Evolutionary conservation across 306 rosid genomes (phyloP).

Genomic region (Sicyos baderoa): DNA sequence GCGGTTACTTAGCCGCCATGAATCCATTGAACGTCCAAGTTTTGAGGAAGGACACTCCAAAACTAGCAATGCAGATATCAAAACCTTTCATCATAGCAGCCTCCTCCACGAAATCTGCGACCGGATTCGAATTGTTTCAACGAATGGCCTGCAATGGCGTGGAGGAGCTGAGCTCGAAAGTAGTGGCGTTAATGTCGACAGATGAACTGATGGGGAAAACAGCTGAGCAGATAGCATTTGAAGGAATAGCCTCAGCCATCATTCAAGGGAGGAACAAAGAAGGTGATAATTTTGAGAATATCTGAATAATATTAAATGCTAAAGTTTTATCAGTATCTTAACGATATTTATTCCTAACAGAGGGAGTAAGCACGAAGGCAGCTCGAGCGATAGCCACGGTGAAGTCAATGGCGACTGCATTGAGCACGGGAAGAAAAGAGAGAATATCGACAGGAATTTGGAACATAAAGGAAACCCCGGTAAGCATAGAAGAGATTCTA

Average conservation of each 20-base stretch:
- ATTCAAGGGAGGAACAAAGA: conserved; percentile 87
- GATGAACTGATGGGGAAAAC: conserved; percentile 84
- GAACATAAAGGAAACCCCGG: conserved; percentile 57
- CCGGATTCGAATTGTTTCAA: conserved; percentile 74
- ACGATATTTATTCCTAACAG: no score
- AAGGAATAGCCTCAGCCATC: conserved; percentile 84
- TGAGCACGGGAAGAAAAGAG: conserved; percentile 67
- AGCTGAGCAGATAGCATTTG: conserved; percentile 89
- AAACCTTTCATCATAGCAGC: conserved; percentile 51
- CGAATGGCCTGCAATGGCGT: conserved; percentile 54
- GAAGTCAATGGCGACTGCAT: conserved; percentile 50
- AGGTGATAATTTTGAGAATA: no score
- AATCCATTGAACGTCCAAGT: conserved; percentile 55
- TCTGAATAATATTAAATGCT: no score
- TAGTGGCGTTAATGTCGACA: conserved; percentile 51
- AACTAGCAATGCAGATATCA: conserved; percentile 87
- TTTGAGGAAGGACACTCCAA: conserved; percentile 52
- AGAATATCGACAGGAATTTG: conserved; percentile 74
- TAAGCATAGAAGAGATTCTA: conserved; percentile 53
- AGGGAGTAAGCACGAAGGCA: conserved; percentile 82
- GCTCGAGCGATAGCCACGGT: conserved; percentile 58
- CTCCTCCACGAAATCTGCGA: conserved; percentile 35
- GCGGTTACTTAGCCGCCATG: conserved; percentile 79
- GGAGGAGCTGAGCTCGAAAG: conserved; percentile 55
- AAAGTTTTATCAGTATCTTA: no score